Percentiles rank a stretch among this genome's conserved stretches.
Conservation (phyloP, 495 filamentous ascomycete species). For the Aspergillus panamensis region DNA sequence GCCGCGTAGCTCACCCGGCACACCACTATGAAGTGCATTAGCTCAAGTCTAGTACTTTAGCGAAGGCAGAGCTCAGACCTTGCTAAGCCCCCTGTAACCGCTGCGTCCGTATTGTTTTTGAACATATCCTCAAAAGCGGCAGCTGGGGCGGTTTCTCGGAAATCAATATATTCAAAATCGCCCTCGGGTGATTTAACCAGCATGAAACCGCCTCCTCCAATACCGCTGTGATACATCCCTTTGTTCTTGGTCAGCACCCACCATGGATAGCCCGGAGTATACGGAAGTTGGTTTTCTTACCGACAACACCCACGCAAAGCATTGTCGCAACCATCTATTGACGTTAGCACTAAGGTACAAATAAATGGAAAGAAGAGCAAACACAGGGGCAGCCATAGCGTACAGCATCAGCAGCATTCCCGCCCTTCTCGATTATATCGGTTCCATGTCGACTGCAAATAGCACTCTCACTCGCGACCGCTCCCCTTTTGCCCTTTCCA, state of each 20-base stretch:
- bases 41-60: neutral
- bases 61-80: conserved; percentile 37
- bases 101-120: conserved; percentile 48
- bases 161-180: conserved; percentile 74
- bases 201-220: conserved; percentile 89
- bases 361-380: neutral
- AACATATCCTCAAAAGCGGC: conserved; percentile 81
- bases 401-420: conserved; percentile 72
- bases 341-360: neutral
- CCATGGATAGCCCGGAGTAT: neutral
- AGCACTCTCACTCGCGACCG: conserved; percentile 73
- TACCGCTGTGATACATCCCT: conserved; percentile 83
- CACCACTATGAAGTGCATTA: conserved; percentile 47
- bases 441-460: conserved; percentile 76
- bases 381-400: conserved; percentile 15
- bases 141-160: conserved; percentile 78
- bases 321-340: conserved; percentile 63
- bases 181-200: conserved; percentile 63
- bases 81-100: conserved; percentile 60
- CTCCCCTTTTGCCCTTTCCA: conserved; percentile 53
- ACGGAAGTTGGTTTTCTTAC: conserved; percentile 34
- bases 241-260: neutral
- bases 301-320: conserved; percentile 71
- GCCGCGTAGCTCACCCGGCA: conserved; percentile 80
- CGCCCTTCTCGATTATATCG: conserved; percentile 63